A percentile compares a stretch with the other conserved stretches of the same genome.
Conservation (phyloP, 2,329 filamentous ascomycete species). For the Penicillium sp. region DNA sequence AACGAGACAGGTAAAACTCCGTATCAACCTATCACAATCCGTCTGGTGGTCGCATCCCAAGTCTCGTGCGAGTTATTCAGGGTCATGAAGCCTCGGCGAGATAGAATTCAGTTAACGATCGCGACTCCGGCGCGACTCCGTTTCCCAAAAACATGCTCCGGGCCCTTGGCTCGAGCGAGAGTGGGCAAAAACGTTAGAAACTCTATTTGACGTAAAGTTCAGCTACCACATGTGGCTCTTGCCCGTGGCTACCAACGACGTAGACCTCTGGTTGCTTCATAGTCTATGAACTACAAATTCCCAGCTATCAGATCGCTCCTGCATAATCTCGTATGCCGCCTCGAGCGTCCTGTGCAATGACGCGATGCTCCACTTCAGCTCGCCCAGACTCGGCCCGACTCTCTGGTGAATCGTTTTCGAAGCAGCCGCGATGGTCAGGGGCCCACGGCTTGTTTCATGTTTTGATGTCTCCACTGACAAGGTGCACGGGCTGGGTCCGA, state of each 20-base stretch:
- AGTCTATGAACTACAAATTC: neutral
- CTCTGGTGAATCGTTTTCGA: neutral
- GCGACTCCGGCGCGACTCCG: neutral
- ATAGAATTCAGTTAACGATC: slow-evolving; percentile 2
- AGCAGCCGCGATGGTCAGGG: slow-evolving; percentile 1
- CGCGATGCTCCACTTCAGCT: neutral
- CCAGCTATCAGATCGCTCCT: neutral
- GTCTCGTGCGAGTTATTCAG: neutral
- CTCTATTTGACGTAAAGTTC: neutral
- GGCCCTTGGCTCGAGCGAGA: neutral
- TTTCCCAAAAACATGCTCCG: neutral
- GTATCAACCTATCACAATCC: neutral
- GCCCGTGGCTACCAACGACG: neutral
- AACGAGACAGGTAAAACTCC: neutral
- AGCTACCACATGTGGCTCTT: neutral
- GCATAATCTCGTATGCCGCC: neutral
- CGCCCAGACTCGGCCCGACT: neutral
- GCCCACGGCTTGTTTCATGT: slow-evolving; percentile 1
- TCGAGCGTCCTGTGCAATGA: neutral
- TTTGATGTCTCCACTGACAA: neutral
- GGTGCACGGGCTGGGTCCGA: neutral
- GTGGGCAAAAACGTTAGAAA: neutral
- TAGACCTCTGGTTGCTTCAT: neutral
- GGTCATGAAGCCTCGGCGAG: neutral
- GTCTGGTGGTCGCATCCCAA: neutral